Percentiles rank a stretch among this genome's conserved stretches.
phyloP scores from a whole-genome alignment of 805 yeast species.

The Schwanniomyces yamadae region DNA sequence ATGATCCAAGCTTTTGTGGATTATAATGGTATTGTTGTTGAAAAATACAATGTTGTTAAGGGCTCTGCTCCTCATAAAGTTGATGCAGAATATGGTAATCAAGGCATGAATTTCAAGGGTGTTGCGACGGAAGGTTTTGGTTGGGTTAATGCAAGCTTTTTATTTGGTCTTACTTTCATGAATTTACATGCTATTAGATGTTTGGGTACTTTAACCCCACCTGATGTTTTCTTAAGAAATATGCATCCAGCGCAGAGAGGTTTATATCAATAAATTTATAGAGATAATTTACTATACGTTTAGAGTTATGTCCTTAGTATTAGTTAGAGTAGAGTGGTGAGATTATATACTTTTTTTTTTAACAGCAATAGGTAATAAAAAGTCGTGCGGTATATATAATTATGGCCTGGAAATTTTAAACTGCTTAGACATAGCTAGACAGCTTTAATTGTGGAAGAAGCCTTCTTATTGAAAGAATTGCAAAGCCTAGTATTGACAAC shows the following conservation, averaged over 20 bases:
- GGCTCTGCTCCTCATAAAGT: constrained; percentile 86
- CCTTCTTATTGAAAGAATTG: no score
- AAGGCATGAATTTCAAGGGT: constrained; percentile 88
- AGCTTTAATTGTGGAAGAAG: no score
- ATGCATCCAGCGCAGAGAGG: constrained; percentile 43
- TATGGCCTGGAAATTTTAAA: no score
- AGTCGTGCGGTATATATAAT: no score
- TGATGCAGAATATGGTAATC: constrained; percentile 95
- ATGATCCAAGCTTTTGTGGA: constrained; percentile 90
- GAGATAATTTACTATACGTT: neutral
- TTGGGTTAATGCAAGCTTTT: constrained; percentile 91
- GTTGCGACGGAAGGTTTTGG: constrained; percentile 97
- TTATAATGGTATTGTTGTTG: constrained; percentile 92
- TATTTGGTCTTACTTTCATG: constrained; percentile 67
- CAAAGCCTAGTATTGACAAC: no score
- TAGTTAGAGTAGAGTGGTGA: no score
- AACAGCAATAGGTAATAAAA: no score
- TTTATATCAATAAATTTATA: constrained; percentile 10
- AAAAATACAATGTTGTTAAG: constrained; percentile 86
- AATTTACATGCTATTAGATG: constrained; percentile 70
- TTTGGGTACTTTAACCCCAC: constrained; percentile 76
- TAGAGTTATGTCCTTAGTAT: no score
- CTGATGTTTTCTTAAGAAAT: constrained; percentile 56
- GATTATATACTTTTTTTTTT: no score
- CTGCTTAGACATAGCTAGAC: no score